phyloP scores from a whole-genome alignment of 495 filamentous ascomycete species.

The Tuber brumale region DNA sequence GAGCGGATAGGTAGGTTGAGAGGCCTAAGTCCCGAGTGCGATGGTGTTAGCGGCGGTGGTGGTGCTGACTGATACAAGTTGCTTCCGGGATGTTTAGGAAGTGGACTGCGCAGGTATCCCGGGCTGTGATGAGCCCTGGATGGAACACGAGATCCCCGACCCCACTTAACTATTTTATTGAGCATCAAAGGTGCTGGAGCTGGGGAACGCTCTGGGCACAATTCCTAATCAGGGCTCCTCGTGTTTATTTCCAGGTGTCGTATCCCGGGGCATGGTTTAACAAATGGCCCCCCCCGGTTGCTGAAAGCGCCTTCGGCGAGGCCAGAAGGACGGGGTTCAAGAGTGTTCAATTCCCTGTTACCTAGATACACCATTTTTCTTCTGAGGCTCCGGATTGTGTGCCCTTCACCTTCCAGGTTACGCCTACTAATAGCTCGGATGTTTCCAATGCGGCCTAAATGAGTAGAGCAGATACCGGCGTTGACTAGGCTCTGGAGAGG shows the following conservation, averaged over 20 bases:
- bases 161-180: not conserved
- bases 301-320: conserved; percentile 48
- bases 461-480: conserved; percentile 54
- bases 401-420: not conserved
- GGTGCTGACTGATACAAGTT: not conserved
- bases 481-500: conserved; percentile 52
- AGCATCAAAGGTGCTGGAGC: conserved; percentile 17
- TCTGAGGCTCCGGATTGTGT: conserved; percentile 48
- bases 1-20: conserved; percentile 8
- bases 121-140: conserved; percentile 32
- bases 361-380: conserved; percentile 54
- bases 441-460: conserved; percentile 52
- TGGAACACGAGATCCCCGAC: conserved; percentile 26
- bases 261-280: not conserved
- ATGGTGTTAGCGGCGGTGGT: not conserved
- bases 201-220: conserved; percentile 53
- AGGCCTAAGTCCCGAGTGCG: not conserved
- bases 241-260: conserved; percentile 3
- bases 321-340: conserved; percentile 55
- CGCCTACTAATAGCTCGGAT: conserved; percentile 32
- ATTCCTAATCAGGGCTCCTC: conserved; percentile 53
- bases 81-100: conserved; percentile 18
- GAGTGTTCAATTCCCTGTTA: conserved; percentile 56
- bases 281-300: conserved; percentile 37
- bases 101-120: conserved; percentile 32